Conservation (phyloP, 1,284 basidiomycete genomes). For the Phylloporus sp. region DNA sequence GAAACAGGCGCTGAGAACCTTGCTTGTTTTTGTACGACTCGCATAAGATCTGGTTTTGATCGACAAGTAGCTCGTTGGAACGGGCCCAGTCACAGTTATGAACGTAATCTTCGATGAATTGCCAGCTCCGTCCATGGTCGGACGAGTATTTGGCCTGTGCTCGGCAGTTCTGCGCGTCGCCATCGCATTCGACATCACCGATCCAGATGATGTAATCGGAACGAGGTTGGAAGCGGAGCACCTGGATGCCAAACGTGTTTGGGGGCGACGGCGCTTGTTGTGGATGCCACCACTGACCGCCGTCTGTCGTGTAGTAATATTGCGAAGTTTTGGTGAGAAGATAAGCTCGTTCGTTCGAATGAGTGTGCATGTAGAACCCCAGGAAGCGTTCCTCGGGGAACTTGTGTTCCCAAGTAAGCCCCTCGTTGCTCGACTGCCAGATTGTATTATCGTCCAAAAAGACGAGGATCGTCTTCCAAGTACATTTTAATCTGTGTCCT, state of each 20-base stretch:
- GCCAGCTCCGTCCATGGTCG: constrained; percentile 83
- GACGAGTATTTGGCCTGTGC: constrained; percentile 75
- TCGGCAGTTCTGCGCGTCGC: constrained; percentile 56
- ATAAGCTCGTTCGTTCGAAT: constrained; percentile 83
- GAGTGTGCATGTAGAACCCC: constrained; percentile 85
- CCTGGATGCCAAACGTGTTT: constrained; percentile 78
- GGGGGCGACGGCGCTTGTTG: constrained; percentile 69
- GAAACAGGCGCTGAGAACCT: constrained; percentile 73
- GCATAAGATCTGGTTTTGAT: constrained; percentile 89
- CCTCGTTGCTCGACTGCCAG: constrained; percentile 96
- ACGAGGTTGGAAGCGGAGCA: constrained; percentile 88
- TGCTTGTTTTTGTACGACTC: constrained; percentile 86
- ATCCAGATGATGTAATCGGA: constrained; percentile 92
- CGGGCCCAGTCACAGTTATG: constrained; percentile 92
- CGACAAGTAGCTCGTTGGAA: constrained; percentile 78
- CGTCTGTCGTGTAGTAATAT: constrained; percentile 85
- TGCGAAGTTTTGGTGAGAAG: constrained; percentile 75
- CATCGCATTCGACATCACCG: constrained; percentile 73
- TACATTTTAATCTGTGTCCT: no score
- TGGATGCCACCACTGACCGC: constrained; percentile 75
- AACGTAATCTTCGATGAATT: constrained; percentile 84
- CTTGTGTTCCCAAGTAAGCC: constrained; percentile 85
- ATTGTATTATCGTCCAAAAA: constrained; percentile 78
- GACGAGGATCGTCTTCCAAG: constrained; percentile 76
- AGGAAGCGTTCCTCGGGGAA: constrained; percentile 70